Base-by-base conservation (phyloP, 495 filamentous ascomycete genomes). In the Aspergillus olivimuriae region DNA sequence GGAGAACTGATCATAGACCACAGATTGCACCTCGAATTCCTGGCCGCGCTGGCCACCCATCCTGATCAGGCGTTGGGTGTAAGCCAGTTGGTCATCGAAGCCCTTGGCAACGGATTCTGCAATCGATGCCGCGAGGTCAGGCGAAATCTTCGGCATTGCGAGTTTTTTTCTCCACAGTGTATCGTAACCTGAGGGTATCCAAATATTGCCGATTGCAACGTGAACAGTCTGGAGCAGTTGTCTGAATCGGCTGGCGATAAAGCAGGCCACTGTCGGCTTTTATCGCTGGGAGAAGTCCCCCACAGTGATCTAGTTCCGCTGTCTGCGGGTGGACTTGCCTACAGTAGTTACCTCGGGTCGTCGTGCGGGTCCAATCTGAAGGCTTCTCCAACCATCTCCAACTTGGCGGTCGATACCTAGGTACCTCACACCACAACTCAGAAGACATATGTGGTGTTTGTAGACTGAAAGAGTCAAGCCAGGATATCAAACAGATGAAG, bases 11-110 rank as follows among this genome's bases (percentile, higher is more conserved):
- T 41, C 39, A 24, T 20, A 41, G 21, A 41, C 26, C 7, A 14
- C 18, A 3, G 8, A 12, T 24, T 41, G 39, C 1, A 41, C 39
- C 19, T 41, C 39, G 14, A 20, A 12, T 17, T 41, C 39, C 15
- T 26, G 22, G 22, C 39, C 39, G 5, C 39, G 39, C 19, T 41
- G 39, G n/a, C 39, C 39, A 6, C 39, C 39, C 6, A 41, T 18
- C 7, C 39, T 20, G 16, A 41, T 16, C 23, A 41, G 23, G 39
- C 39, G 39, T 24, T 41, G 39, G 3, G 39, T 41, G 39, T 41
- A 41, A 6, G 21, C 39, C 9, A 41, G 12, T 17, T 41, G 39
- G 4, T 41, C 39, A 15, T 41, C 23, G 39, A 41, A 41, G 6
- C 22, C 22, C 8, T 16, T 12, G 9, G 39, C 39, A 15, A 41